A percentile compares a stretch with the other conserved stretches of the same genome.
Evolutionary conservation across 345 rosid genomes (phyloP).

Genomic region (Eucalyptus cloeziana): DNA sequence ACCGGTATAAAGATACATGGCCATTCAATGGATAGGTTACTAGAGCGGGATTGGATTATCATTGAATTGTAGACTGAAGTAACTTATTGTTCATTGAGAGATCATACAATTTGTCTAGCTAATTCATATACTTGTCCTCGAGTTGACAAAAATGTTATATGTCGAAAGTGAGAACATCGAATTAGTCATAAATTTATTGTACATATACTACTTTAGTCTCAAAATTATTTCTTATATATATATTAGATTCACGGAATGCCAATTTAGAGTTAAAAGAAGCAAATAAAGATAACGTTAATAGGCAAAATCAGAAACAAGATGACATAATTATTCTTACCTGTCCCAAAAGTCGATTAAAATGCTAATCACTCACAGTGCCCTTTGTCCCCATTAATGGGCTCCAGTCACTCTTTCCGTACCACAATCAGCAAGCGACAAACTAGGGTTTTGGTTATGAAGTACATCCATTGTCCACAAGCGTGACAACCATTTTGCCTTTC

Average conservation of each 20-base stretch:
- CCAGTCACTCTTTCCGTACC: conserved; percentile 18
- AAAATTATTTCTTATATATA: no score
- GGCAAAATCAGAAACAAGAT: not conserved
- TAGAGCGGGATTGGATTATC: not conserved
- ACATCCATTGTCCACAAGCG: not conserved
- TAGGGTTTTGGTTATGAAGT: not conserved
- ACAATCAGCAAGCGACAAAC: not conserved
- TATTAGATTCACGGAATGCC: not conserved
- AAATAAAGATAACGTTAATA: no score
- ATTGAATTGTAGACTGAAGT: not conserved
- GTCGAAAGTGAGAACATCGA: not conserved
- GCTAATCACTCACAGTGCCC: not conserved
- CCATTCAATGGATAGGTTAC: not conserved
- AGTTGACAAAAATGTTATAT: not conserved
- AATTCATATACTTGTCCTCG: not conserved
- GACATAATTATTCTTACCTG: not conserved
- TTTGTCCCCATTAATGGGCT: conserved; percentile 17
- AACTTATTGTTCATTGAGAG: not conserved
- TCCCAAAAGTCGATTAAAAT: not conserved
- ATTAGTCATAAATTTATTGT: not conserved
- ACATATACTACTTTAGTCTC: not conserved
- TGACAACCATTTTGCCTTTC: not conserved
- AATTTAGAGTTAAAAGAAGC: no score
- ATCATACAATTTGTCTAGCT: not conserved
- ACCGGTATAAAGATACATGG: not conserved